Conservation (phyloP, 1,284 basidiomycete species). For the Heterobasidion irregulare region DNA sequence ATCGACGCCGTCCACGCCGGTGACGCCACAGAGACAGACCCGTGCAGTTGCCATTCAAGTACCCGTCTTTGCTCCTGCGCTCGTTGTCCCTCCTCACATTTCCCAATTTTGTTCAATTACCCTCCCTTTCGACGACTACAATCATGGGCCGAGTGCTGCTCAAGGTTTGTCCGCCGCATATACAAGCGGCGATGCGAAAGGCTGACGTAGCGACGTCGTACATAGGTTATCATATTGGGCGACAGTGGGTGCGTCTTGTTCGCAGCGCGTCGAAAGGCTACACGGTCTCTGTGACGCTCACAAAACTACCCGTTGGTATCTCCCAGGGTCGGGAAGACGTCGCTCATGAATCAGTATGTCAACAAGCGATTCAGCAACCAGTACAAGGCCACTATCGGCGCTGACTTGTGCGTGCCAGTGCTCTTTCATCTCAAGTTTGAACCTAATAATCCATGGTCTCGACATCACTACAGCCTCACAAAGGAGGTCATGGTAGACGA, state of each 20-base stretch:
- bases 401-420: constrained; percentile 65
- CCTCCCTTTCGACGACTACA: constrained; percentile 9
- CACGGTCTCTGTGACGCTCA: background rate
- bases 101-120: constrained; percentile 3
- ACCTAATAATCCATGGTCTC: constrained; percentile 12
- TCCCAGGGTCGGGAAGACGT: constrained; percentile 95
- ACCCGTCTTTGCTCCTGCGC: background rate
- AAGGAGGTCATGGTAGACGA: constrained; percentile 99
- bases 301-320: constrained; percentile 4
- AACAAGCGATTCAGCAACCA: constrained; percentile 99
- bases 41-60: background rate
- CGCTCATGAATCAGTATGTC: constrained; percentile 99
- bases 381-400: constrained; percentile 97
- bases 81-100: constrained; percentile 2
- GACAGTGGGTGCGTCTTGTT: constrained; percentile 80
- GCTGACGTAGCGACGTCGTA: constrained; percentile 10
- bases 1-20: background rate
- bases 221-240: constrained; percentile 93
- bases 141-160: constrained; percentile 85
- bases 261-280: background rate
- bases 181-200: background rate
- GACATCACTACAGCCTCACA: constrained; percentile 64
- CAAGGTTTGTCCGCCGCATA: constrained; percentile 54
- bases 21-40: background rate
- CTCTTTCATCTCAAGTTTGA: constrained; percentile 1